A percentile compares a stretch with the other conserved stretches of the same genome.
Conservation (phyloP, 1,284 basidiomycete species). For the Fomitopsis betulina region DNA sequence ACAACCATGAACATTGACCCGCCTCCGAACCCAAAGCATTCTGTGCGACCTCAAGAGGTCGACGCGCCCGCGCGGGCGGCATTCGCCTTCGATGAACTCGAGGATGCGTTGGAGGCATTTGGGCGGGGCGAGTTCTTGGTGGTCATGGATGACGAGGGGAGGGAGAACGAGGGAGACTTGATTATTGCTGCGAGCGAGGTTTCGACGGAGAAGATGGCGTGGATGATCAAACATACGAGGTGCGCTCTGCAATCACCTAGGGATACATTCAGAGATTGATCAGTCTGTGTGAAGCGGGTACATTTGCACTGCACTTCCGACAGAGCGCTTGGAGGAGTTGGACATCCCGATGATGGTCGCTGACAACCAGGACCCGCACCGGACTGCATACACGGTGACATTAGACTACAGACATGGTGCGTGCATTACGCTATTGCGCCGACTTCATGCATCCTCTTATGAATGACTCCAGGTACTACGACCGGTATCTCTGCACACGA, state of each 20-base stretch:
- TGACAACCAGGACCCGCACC: conserved; percentile 86
- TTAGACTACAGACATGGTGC: conserved; percentile 87
- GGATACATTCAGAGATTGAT: background rate
- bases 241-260: conserved; percentile 30
- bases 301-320: conserved; percentile 87
- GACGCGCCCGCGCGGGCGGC: conserved; percentile 20
- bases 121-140: conserved; percentile 85
- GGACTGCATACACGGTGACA: conserved; percentile 97
- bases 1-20: background rate
- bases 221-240: conserved; percentile 97
- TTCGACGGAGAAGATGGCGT: conserved; percentile 97
- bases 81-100: conserved; percentile 63
- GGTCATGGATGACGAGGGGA: conserved; percentile 91
- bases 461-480: conserved; percentile 60
- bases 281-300: conserved; percentile 65
- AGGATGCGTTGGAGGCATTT: conserved; percentile 80
- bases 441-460: background rate
- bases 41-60: conserved; percentile 23
- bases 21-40: conserved; percentile 8
- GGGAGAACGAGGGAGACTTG: conserved; percentile 95
- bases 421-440: conserved; percentile 16
- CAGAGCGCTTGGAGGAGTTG: conserved; percentile 74
- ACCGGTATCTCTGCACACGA: conserved; percentile 98
- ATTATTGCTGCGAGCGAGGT: conserved; percentile 80
- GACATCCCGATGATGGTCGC: conserved; percentile 92